Percentiles rank a stretch among this genome's conserved stretches.
Evolutionary conservation across 306 rosid genomes (phyloP).

Genomic region (Fragaria vesca): DNA sequence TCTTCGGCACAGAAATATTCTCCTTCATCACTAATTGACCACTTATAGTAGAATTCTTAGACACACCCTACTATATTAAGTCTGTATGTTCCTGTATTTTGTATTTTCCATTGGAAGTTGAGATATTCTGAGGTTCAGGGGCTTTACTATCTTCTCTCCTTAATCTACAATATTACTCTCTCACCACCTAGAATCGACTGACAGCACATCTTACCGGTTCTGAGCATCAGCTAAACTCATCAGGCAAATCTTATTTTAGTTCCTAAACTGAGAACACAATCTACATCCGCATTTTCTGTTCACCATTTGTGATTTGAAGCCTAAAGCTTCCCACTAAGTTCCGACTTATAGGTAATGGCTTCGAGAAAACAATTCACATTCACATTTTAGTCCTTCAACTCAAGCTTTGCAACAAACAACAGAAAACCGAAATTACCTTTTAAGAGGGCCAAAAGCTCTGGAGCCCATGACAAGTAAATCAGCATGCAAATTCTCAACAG

Average conservation of each 20-base stretch:
- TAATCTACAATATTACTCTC: not conserved
- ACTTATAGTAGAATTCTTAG: not conserved
- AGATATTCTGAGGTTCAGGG: not conserved
- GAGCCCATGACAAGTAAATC: conserved; percentile 90
- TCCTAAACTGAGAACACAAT: not conserved
- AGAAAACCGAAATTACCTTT: conserved; percentile 44
- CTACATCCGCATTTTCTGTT: not conserved
- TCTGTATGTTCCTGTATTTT: not conserved
- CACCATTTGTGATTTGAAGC: not conserved
- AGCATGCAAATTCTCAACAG: conserved; percentile 56
- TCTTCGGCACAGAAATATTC: too few relatives aligned
- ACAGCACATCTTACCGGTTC: not conserved
- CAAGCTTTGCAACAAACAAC: not conserved
- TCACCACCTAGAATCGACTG: not conserved
- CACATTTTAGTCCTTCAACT: not conserved
- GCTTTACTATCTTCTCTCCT: not conserved
- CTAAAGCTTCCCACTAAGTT: not conserved
- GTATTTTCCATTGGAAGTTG: not conserved
- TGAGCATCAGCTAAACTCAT: not conserved
- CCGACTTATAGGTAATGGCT: not conserved
- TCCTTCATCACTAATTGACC: not conserved
- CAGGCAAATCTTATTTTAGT: not conserved
- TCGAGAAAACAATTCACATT: too few relatives aligned
- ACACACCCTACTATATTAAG: not conserved
- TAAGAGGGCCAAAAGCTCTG: conserved; percentile 77